Percentiles rank a stretch among this genome's conserved stretches.
Evolutionary conservation across 345 rosid genomes (phyloP).

Genomic region (Populus davidiana): DNA sequence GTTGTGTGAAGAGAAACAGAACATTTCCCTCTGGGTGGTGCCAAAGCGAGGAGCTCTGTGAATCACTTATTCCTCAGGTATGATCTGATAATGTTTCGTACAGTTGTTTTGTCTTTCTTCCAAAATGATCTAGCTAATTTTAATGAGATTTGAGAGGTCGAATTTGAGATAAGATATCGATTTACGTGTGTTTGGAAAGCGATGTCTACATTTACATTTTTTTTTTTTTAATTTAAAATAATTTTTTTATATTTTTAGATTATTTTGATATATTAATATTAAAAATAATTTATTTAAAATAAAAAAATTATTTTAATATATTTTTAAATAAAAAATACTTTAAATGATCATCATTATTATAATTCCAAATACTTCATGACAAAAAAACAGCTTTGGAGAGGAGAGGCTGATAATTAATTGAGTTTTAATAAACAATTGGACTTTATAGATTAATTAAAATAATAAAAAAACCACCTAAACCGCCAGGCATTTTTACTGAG

Average conservation of each 20-base stretch:
- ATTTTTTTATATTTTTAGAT: too few species aligned
- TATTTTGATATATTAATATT: too few species aligned
- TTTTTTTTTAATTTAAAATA: too few species aligned
- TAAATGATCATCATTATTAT: too few species aligned
- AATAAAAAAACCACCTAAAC: too few species aligned
- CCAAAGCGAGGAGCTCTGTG: constrained; percentile 5
- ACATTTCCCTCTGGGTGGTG: constrained; percentile 16
- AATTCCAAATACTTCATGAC: too few species aligned
- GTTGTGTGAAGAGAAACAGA: background rate
- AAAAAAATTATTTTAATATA: too few species aligned
- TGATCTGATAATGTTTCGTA: background rate
- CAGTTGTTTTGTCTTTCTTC: background rate
- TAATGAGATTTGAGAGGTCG: background rate
- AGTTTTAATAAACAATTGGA: background rate
- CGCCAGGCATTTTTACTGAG: too few species aligned
- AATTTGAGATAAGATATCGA: background rate
- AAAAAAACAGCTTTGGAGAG: background rate
- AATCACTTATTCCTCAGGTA: constrained; percentile 14
- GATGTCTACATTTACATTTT: too few species aligned
- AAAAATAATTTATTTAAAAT: too few species aligned
- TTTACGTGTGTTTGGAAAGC: background rate
- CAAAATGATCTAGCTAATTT: background rate
- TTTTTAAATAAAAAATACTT: too few species aligned
- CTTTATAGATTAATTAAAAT: too few species aligned
- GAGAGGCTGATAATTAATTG: background rate